Conservation (phyloP, 352 stramenopile species). For the Halophytophthora batemanensis region DNA sequence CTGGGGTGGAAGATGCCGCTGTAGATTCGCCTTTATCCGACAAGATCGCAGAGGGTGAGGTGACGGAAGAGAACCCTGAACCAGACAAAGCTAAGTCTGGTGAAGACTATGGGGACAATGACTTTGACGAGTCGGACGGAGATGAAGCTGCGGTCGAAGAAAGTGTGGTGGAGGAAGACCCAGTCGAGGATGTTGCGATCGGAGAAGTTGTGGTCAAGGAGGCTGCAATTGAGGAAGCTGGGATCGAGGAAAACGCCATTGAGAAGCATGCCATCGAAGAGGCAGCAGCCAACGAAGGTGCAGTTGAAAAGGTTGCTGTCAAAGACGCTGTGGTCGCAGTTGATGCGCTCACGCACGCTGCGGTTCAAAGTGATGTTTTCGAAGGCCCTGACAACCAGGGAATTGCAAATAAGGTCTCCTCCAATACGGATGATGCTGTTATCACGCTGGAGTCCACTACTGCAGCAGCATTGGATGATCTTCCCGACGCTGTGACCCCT, state of each 20-base stretch:
- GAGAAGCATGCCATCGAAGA: conserved; percentile 1
- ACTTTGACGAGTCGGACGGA: conserved; percentile 17
- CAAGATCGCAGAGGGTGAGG: not conserved
- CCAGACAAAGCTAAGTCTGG: conserved; percentile 13
- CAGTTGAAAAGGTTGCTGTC: not conserved
- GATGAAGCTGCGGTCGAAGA: conserved; percentile 9
- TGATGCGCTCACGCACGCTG: conserved; percentile 2
- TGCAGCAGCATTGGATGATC: too few relatives aligned
- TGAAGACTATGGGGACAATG: conserved; percentile 13
- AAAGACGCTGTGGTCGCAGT: not conserved
- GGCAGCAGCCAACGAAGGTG: not conserved
- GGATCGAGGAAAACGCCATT: conserved; percentile 3
- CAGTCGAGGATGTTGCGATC: not conserved
- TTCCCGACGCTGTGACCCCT: too few relatives aligned
- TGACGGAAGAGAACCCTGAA: conserved; percentile 4
- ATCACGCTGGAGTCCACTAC: too few relatives aligned
- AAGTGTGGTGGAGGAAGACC: not conserved
- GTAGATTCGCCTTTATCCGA: not conserved
- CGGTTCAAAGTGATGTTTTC: not conserved
- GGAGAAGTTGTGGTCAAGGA: conserved; percentile 3
- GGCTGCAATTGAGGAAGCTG: not conserved
- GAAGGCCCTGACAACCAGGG: not conserved
- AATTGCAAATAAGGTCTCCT: not conserved
- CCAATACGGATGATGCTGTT: too few relatives aligned
- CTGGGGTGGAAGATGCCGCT: too few relatives aligned